Evolutionary conservation across 1,139 yeast genomes (phyloP).

Genomic region (Suhomyces ambrosiae): DNA sequence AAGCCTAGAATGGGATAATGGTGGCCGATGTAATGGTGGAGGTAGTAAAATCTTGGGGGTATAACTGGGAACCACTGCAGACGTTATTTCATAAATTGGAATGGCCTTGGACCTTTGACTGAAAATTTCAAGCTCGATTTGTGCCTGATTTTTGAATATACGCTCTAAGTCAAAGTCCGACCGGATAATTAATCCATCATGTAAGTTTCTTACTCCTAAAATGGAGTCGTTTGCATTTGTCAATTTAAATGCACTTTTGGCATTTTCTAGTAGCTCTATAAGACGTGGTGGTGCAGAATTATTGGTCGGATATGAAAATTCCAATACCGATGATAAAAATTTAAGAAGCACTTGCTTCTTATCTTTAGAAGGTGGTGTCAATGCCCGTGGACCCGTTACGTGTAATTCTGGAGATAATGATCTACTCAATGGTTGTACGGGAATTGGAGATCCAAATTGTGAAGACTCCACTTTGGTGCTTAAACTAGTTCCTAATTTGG

Average conservation of each 20-base stretch:
- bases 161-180: conserved; percentile 41
- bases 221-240: conserved; percentile 13
- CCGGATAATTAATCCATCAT: conserved; percentile 27
- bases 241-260: conserved; percentile 61
- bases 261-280: conserved; percentile 68
- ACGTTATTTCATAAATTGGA: conserved; percentile 40
- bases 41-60: conserved; percentile 33
- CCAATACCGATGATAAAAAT: conserved; percentile 47
- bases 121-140: conserved; percentile 40
- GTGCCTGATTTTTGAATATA: conserved; percentile 30
- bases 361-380: conserved; percentile 1
- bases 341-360: conserved; percentile 35
- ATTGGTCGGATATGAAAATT: conserved; percentile 60
- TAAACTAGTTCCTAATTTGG: neutral
- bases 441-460: neutral
- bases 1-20: conserved; percentile 11
- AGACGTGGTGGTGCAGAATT: conserved; percentile 71
- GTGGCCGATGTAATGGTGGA: conserved; percentile 30
- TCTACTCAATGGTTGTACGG: conserved; percentile 5
- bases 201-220: conserved; percentile 17
- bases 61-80: conserved; percentile 29
- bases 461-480: conserved; percentile 1
- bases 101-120: conserved; percentile 35
- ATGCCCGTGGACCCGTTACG: conserved; percentile 3
- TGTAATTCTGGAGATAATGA: conserved; percentile 10